Evolutionary conservation across 2,329 filamentous ascomycete species (phyloP).

Genomic region (Pestalotiopsis fici): DNA sequence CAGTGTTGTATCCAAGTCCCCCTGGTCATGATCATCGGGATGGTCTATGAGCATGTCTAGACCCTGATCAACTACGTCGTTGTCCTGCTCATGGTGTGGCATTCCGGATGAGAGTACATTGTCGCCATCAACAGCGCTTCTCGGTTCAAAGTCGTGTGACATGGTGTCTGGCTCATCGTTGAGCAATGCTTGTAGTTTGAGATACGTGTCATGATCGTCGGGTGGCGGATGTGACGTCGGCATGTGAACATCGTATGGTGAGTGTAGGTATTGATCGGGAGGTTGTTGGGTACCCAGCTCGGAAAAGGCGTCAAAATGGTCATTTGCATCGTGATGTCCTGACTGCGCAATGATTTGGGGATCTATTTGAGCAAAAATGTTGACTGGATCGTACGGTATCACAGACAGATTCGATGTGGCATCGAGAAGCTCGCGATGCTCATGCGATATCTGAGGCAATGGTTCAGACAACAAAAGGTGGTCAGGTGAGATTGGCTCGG

Average conservation of each 20-base stretch:
- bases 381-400: constrained; percentile 19
- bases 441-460: constrained; percentile 22
- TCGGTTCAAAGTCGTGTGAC: constrained; percentile 7
- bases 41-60: constrained; percentile 32
- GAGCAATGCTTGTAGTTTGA: constrained; percentile 51
- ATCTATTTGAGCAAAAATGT: constrained; percentile 57
- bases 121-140: constrained; percentile 10
- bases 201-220: constrained; percentile 40
- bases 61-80: constrained; percentile 26
- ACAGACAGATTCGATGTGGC: constrained; percentile 20
- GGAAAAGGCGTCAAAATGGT: constrained; percentile 36
- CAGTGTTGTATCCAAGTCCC: constrained; percentile 16
- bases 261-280: constrained; percentile 14
- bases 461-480: background rate
- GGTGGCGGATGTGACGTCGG: constrained; percentile 23
- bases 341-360: constrained; percentile 57
- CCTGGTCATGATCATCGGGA: constrained; percentile 22
- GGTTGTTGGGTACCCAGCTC: constrained; percentile 15
- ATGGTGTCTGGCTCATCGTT: constrained; percentile 39
- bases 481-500: constrained; percentile 16
- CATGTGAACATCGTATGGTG: constrained; percentile 21
- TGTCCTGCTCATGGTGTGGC: background rate
- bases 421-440: constrained; percentile 22
- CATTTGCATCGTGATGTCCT: constrained; percentile 25
- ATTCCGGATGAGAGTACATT: constrained; percentile 11